Conservation (phyloP, 805 yeast genomes). For the Spathaspora passalidarum region DNA sequence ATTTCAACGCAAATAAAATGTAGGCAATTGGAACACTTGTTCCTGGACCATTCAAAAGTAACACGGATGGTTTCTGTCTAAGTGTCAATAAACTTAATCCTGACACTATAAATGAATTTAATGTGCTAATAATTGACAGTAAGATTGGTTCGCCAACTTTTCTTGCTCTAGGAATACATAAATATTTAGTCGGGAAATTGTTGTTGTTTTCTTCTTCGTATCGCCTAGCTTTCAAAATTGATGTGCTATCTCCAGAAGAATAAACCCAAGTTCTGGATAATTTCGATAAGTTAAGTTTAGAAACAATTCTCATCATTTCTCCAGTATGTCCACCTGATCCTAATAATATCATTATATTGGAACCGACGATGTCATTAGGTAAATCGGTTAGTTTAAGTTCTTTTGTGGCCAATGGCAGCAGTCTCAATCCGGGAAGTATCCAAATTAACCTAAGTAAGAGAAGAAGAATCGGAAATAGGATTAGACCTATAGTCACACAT, state of each 20-base stretch:
- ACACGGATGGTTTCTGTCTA: constrained; percentile 37
- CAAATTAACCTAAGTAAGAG: constrained; percentile 19
- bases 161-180: constrained; percentile 55
- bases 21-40: constrained; percentile 70
- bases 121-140: constrained; percentile 47
- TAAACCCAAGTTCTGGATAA: constrained; percentile 38
- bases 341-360: constrained; percentile 55
- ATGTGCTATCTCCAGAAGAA: constrained; percentile 52
- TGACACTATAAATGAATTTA: constrained; percentile 32
- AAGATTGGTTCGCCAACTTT: constrained; percentile 52
- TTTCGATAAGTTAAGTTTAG: constrained; percentile 28
- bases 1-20: constrained; percentile 49
- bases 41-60: constrained; percentile 78
- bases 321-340: constrained; percentile 99
- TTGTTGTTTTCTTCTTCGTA: constrained; percentile 25
- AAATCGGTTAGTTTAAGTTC: constrained; percentile 1
- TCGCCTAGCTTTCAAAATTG: constrained; percentile 37
- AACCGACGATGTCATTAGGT: constrained; percentile 11
- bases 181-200: constrained; percentile 14
- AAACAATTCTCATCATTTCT: constrained; percentile 77
- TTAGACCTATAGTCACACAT: constrained; percentile 12
- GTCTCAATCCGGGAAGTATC: constrained; percentile 20
- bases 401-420: constrained; percentile 4
- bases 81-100: constrained; percentile 22
- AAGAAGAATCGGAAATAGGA: constrained; percentile 20